These are phyloP conservation scores for Boletus tomentosulus DNA, from an alignment of 768 basidiomycete species.

Conservation along the genomic window DNA sequence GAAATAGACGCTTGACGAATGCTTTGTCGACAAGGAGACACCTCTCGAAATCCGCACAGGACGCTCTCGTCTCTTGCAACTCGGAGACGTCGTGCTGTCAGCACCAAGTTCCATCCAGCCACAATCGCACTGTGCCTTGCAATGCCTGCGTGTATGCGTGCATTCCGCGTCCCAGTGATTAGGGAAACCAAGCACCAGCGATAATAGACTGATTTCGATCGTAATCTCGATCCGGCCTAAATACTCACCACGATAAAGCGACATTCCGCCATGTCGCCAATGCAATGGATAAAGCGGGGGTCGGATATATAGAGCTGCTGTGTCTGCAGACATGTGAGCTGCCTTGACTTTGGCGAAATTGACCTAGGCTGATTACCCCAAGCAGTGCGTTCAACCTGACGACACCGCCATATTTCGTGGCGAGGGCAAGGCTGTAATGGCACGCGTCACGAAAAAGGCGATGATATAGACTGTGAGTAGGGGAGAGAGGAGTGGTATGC, in stretches of 20 bases:
- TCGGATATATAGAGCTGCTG: conserved; percentile 36
- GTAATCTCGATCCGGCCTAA: too few species aligned
- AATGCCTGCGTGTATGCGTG: not conserved
- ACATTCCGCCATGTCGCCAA: too few species aligned
- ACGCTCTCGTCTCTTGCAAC: conserved; percentile 51
- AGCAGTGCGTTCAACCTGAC: conserved; percentile 34
- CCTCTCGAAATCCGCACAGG: conserved; percentile 33
- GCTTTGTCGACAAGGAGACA: conserved; percentile 51
- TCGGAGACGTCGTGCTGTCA: conserved; percentile 43
- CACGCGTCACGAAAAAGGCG: conserved; percentile 31
- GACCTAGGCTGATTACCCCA: too few species aligned
- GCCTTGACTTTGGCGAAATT: not conserved
- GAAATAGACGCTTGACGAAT: conserved; percentile 44
- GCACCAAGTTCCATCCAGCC: not conserved
- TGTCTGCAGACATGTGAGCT: conserved; percentile 10
- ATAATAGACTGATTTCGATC: not conserved
- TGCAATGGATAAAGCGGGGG: conserved; percentile 35
- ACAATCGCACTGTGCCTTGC: not conserved
- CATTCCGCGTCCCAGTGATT: too few species aligned
- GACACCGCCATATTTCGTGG: conserved; percentile 31
- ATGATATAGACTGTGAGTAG: conserved; percentile 8
- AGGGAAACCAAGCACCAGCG: not conserved
- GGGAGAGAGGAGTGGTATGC: too few species aligned
- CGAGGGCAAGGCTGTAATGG: conserved; percentile 29
- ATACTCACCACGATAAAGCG: too few species aligned